A percentile compares a stretch with the other conserved stretches of the same genome.
Evolutionary conservation across 352 stramenopile species (phyloP).

Genomic region (Aphanomyces astaci): DNA sequence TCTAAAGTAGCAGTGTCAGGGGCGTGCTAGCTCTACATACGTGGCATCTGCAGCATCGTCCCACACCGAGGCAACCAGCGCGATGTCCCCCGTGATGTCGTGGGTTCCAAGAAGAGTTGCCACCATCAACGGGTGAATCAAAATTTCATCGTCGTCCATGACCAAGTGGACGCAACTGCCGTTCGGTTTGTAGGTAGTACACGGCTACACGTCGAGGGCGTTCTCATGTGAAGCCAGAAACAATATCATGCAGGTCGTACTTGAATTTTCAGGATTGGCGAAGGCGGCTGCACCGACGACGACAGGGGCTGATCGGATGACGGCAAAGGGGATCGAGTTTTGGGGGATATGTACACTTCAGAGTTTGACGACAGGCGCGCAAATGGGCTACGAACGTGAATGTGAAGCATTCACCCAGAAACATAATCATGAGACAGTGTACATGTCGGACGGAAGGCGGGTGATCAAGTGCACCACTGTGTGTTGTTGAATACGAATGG

Average conservation of each 20-base stretch:
- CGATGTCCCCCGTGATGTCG: background rate
- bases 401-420: background rate
- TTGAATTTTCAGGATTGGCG: conserved; percentile 42
- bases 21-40: no score
- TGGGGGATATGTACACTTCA: conserved; percentile 68
- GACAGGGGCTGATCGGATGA: conserved; percentile 31
- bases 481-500: conserved; percentile 75
- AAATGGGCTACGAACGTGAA: conserved; percentile 47
- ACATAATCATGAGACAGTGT: conserved; percentile 21
- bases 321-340: conserved; percentile 54
- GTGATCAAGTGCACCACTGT: conserved; percentile 59
- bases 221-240: background rate
- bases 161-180: background rate
- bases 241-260: no score
- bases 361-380: conserved; percentile 59
- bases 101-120: conserved; percentile 47
- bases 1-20: no score
- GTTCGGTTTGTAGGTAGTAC: background rate
- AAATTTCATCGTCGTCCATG: conserved; percentile 42
- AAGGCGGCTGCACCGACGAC: conserved; percentile 57
- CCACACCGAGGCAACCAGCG: conserved; percentile 2
- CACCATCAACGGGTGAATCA: conserved; percentile 54
- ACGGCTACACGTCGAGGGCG: background rate
- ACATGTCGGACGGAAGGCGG: conserved; percentile 58
- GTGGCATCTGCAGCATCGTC: background rate